These are phyloP conservation scores for Trichoderma sp. DNA, from an alignment of 2,329 filamentous ascomycete species.

Conservation along the genomic window DNA sequence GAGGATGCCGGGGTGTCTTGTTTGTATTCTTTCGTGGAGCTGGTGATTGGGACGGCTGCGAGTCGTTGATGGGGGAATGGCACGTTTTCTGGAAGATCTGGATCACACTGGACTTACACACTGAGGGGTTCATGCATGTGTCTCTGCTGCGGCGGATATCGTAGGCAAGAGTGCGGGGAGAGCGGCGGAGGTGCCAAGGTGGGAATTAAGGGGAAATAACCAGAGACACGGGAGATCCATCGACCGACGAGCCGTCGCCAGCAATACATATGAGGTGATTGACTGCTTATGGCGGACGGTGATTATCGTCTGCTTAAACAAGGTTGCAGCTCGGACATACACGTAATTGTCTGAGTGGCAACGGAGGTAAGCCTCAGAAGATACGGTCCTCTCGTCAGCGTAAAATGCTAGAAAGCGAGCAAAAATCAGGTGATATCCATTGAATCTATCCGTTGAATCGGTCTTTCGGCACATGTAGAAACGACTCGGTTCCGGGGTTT, in stretches of 20 bases:
- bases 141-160: not conserved
- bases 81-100: not conserved
- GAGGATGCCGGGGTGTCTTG: not conserved
- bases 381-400: not conserved
- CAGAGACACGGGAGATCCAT: not conserved
- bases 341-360: not conserved
- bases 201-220: not conserved
- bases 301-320: not conserved
- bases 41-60: not conserved
- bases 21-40: not conserved
- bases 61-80: not conserved
- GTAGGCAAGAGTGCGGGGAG: constrained; percentile 15
- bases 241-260: too few species aligned
- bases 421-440: not conserved
- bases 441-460: constrained; percentile 11
- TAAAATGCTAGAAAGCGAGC: not conserved
- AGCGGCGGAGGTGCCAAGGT: constrained; percentile 1
- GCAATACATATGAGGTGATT: not conserved
- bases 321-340: too few species aligned
- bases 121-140: not conserved
- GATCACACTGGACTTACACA: not conserved
- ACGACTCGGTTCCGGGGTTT: constrained; percentile 4
- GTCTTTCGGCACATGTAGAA: constrained; percentile 9
- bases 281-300: not conserved
- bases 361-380: not conserved